These are phyloP conservation scores for Suhomyces faveliae DNA, from an alignment of 805 yeast genomes.

Conservation along the genomic window DNA sequence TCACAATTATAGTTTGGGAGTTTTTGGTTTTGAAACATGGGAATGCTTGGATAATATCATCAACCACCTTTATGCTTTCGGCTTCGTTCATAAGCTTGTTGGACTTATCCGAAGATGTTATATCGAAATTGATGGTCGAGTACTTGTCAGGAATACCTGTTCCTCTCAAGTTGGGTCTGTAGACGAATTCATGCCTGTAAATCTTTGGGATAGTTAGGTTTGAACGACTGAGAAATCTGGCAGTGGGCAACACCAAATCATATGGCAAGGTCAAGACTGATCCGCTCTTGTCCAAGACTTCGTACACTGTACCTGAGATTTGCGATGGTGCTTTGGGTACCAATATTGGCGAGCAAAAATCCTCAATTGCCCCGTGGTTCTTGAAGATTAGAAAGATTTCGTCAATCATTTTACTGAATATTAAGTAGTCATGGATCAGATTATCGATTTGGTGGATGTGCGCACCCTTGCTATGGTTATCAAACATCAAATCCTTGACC, in stretches of 20 bases:
- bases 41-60: constrained; percentile 63
- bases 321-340: constrained; percentile 78
- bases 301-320: constrained; percentile 65
- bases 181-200: constrained; percentile 78
- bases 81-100: constrained; percentile 70
- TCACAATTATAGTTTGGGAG: constrained; percentile 54
- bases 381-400: constrained; percentile 64
- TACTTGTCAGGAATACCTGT: constrained; percentile 69
- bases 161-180: constrained; percentile 59
- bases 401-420: constrained; percentile 59
- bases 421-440: constrained; percentile 45
- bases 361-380: constrained; percentile 85
- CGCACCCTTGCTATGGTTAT: constrained; percentile 38
- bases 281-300: constrained; percentile 82
- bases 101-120: constrained; percentile 50
- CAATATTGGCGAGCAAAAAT: constrained; percentile 58
- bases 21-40: constrained; percentile 59
- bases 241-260: constrained; percentile 87
- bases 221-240: constrained; percentile 73
- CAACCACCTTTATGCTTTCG: constrained; percentile 79
- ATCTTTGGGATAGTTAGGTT: constrained; percentile 54
- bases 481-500: constrained; percentile 84
- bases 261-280: constrained; percentile 85
- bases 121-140: constrained; percentile 85
- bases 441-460: constrained; percentile 26